Percentiles rank a stretch among this genome's conserved stretches.
Conservation (phyloP, 192 early-diverging fungal genomes). For the Podila clonocystis region DNA sequence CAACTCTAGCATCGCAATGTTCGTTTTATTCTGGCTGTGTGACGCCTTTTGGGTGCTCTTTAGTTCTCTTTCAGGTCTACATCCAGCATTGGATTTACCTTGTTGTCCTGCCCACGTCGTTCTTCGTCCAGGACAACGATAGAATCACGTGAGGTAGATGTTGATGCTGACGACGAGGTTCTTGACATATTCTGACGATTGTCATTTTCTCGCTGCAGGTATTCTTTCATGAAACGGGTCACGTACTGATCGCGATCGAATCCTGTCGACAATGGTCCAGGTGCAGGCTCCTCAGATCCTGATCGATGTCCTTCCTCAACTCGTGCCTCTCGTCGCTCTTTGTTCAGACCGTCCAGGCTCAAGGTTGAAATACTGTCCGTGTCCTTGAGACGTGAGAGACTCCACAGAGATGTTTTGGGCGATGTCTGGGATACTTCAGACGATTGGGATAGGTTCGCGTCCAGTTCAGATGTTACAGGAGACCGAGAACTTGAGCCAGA, state of each 20-base stretch:
- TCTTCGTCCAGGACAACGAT: not conserved
- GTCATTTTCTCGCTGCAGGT: conserved; percentile 2
- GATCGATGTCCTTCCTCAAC: not conserved
- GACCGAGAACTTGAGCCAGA: not conserved
- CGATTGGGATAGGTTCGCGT: conserved; percentile 12
- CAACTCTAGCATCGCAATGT: too few species aligned
- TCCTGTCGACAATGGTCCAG: not conserved
- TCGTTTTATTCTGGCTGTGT: too few species aligned
- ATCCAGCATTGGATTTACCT: conserved; percentile 27
- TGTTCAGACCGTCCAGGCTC: not conserved
- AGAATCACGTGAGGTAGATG: too few species aligned
- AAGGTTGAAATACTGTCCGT: not conserved
- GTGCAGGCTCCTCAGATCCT: too few species aligned
- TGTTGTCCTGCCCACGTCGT: conserved; percentile 14
- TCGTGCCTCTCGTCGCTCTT: not conserved
- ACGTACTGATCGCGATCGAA: not conserved
- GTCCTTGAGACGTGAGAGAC: conserved; percentile 31
- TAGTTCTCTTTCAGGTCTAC: too few species aligned
- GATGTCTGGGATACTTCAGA: conserved; percentile 9
- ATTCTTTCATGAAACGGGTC: conserved; percentile 6
- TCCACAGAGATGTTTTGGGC: conserved; percentile 28
- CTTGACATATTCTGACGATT: too few species aligned
- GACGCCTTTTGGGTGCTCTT: too few species aligned
- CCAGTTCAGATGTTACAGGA: not conserved
- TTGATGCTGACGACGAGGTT: too few species aligned